A percentile compares a stretch with the other conserved stretches of the same genome.
Conservation (phyloP, 2,329 filamentous ascomycete genomes). For the Coniochaeta ligniaria region DNA sequence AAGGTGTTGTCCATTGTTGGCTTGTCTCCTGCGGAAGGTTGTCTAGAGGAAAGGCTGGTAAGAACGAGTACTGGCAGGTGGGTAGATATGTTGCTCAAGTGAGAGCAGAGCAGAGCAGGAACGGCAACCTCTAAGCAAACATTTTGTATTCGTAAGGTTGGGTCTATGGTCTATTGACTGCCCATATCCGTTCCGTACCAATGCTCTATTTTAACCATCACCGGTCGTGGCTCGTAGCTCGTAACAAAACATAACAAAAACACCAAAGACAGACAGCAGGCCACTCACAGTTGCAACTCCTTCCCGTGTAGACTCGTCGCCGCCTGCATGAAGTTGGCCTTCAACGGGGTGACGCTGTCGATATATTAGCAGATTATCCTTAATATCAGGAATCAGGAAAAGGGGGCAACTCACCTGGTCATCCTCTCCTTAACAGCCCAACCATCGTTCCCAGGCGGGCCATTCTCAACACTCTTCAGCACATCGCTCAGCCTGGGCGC, state of each 20-base stretch:
- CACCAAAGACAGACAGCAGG: slow-evolving; percentile 4
- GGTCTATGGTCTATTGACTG: slow-evolving; percentile 16
- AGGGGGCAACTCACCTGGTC: slow-evolving; percentile 57
- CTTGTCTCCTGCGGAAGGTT: background rate
- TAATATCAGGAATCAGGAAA: background rate
- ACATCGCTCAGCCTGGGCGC: slow-evolving; percentile 81
- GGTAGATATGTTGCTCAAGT: background rate
- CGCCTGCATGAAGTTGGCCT: slow-evolving; percentile 86
- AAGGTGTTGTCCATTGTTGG: background rate
- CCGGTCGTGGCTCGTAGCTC: background rate
- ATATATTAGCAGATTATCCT: slow-evolving; percentile 2
- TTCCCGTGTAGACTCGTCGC: slow-evolving; percentile 52
- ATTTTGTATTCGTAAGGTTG: slow-evolving; percentile 15
- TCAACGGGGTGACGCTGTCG: slow-evolving; percentile 75
- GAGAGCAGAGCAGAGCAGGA: slow-evolving; percentile 2
- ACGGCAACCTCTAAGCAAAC: background rate
- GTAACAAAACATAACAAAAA: background rate
- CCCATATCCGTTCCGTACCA: slow-evolving; percentile 1
- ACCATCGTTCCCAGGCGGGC: slow-evolving; percentile 78
- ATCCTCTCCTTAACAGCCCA: slow-evolving; percentile 85
- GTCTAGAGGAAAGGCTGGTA: background rate
- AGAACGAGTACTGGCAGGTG: background rate
- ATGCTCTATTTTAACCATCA: background rate
- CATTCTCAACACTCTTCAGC: slow-evolving; percentile 75
- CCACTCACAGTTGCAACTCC: slow-evolving; percentile 76